A percentile compares a stretch with the other conserved stretches of the same genome.
Evolutionary conservation across 208 protist genomes (phyloP).

Genomic region (Spongospora subterranea): DNA sequence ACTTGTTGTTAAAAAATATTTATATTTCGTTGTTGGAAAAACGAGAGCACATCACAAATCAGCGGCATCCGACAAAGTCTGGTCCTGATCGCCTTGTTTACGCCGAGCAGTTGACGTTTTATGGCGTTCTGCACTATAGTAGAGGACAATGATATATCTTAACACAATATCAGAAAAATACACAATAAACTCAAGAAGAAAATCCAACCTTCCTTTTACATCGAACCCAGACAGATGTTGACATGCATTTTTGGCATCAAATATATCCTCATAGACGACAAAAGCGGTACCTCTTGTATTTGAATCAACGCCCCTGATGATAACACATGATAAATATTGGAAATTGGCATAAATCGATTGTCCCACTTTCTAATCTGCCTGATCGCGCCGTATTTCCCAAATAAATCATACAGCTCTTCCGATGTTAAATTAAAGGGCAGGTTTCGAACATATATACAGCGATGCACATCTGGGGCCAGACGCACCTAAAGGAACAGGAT

Average conservation of each 20-base stretch:
- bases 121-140: conserved; percentile 41
- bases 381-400: conserved; percentile 87
- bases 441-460: conserved; percentile 83
- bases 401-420: conserved; percentile 87
- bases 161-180: conserved; percentile 82
- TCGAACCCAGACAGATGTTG: conserved; percentile 86
- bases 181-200: conserved; percentile 62
- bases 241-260: conserved; percentile 85
- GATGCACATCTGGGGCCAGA: conserved; percentile 82
- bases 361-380: conserved; percentile 82
- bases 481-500: conserved; percentile 59
- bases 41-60: too few species aligned
- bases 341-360: conserved; percentile 20
- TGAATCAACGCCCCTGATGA: conserved; percentile 73
- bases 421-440: conserved; percentile 85
- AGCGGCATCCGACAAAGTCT: too few species aligned
- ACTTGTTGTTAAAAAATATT: too few species aligned
- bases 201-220: conserved; percentile 72
- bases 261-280: conserved; percentile 91
- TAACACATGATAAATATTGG: not conserved
- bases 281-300: conserved; percentile 86
- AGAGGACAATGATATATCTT: conserved; percentile 67
- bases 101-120: conserved; percentile 39
- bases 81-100: too few species aligned
- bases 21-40: too few species aligned